A percentile compares a stretch with the other conserved stretches of the same genome.
These are phyloP conservation scores for Lecanicillium sp. DNA, from an alignment of 2,329 filamentous ascomycete genomes.

Conservation along the genomic window DNA sequence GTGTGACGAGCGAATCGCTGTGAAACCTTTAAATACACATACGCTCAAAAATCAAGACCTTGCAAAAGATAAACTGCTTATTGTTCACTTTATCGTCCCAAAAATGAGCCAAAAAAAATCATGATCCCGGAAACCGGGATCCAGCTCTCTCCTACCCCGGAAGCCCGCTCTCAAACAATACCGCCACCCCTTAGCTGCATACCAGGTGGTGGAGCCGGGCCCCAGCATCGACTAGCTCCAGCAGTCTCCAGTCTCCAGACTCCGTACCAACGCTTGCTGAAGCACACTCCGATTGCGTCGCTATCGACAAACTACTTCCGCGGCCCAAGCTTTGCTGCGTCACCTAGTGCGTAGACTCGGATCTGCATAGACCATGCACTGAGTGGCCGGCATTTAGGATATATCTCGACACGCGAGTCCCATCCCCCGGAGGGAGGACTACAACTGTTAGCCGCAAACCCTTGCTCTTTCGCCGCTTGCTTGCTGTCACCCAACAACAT, in stretches of 20 bases:
- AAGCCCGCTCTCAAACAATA: background rate
- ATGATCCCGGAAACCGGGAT: slow-evolving; percentile 8
- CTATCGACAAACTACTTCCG: background rate
- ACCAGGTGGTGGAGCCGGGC: slow-evolving; percentile 1
- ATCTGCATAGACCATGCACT: slow-evolving; percentile 1
- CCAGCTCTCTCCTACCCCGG: background rate
- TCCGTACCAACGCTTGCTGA: background rate
- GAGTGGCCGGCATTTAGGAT: slow-evolving; percentile 2
- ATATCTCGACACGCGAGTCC: background rate
- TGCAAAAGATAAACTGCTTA: no score
- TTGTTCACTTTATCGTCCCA: background rate
- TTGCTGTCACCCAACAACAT: slow-evolving; percentile 24
- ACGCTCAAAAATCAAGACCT: background rate
- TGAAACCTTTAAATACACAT: background rate
- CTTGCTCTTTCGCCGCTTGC: no score
- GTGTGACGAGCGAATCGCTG: background rate
- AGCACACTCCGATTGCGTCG: slow-evolving; percentile 1
- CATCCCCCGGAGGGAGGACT: background rate
- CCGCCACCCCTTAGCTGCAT: slow-evolving; percentile 8
- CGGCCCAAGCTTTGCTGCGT: slow-evolving; percentile 1
- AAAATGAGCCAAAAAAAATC: background rate
- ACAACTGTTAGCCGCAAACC: no score
- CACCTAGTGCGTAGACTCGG: background rate
- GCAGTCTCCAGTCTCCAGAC: background rate
- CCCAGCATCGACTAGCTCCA: background rate